Evolutionary conservation across 1,139 yeast genomes (phyloP).

Genomic region (Yamadazyma jaroonii): DNA sequence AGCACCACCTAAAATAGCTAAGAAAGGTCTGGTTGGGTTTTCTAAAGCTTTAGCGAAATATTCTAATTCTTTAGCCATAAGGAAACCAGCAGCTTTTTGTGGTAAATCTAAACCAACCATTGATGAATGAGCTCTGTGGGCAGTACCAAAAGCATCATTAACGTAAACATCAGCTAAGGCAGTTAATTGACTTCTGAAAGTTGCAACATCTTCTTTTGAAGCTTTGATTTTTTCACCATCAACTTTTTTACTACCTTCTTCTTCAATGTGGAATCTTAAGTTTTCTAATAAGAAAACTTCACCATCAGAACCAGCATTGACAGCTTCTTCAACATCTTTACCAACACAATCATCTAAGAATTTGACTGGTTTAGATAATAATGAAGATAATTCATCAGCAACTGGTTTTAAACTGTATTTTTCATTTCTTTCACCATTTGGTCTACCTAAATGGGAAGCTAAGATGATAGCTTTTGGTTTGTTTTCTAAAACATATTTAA

Average conservation of each 20-base stretch:
- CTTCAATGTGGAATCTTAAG: constrained; percentile 96
- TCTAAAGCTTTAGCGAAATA: constrained; percentile 97
- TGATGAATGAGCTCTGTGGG: constrained; percentile 98
- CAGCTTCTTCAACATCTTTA: constrained; percentile 73
- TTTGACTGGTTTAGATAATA: constrained; percentile 64
- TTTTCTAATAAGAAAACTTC: constrained; percentile 83
- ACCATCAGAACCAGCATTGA: constrained; percentile 68
- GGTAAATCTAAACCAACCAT: constrained; percentile 95
- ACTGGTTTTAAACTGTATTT: constrained; percentile 93
- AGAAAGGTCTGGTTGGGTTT: constrained; percentile 94
- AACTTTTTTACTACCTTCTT: constrained; percentile 75
- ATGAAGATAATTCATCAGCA: constrained; percentile 75
- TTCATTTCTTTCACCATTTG: constrained; percentile 81
- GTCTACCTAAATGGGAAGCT: constrained; percentile 97
- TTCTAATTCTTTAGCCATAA: constrained; percentile 92
- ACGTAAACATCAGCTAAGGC: constrained; percentile 91
- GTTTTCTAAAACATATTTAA: constrained; percentile 85
- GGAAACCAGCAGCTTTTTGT: constrained; percentile 95
- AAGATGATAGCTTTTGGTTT: constrained; percentile 85
- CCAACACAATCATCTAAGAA: constrained; percentile 92
- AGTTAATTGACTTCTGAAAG: constrained; percentile 84
- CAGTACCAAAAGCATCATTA: constrained; percentile 98
- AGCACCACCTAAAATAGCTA: constrained; percentile 98
- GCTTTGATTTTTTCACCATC: constrained; percentile 93
- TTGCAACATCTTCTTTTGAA: constrained; percentile 72